A percentile compares a stretch with the other conserved stretches of the same genome.
These are phyloP conservation scores for Craspedostauros australis DNA, from an alignment of 108 stramenopile genomes.

Conservation along the genomic window DNA sequence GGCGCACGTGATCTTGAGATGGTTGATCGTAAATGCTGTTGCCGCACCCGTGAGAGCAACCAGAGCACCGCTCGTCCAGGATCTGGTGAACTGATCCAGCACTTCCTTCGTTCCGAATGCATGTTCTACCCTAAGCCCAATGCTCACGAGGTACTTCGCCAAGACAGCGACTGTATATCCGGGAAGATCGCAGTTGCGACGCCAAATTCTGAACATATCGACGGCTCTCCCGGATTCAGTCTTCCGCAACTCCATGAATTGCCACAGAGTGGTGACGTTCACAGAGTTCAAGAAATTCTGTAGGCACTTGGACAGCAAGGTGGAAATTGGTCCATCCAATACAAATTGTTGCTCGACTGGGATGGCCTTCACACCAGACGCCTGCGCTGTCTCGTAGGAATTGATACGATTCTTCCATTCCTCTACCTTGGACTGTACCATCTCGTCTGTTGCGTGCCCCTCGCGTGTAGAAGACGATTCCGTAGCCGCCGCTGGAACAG, in stretches of 20 bases:
- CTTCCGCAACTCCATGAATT: constrained; percentile 23
- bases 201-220: constrained; percentile 29
- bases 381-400: too few species aligned
- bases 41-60: constrained; percentile 32
- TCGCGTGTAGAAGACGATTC: too few species aligned
- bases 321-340: constrained; percentile 30
- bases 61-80: constrained; percentile 28
- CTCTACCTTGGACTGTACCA: too few species aligned
- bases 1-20: constrained; percentile 10
- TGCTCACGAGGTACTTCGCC: constrained; percentile 29
- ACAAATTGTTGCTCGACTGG: constrained; percentile 17
- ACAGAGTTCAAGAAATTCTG: constrained; percentile 29
- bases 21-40: constrained; percentile 30
- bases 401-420: too few species aligned
- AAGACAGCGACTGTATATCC: constrained; percentile 7
- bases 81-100: constrained; percentile 3
- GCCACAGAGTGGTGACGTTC: constrained; percentile 9
- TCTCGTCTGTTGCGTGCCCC: too few species aligned
- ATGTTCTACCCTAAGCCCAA: constrained; percentile 30
- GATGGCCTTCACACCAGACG: too few species aligned
- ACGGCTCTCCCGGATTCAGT: constrained; percentile 36
- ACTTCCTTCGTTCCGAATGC: constrained; percentile 14
- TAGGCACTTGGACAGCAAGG: constrained; percentile 18
- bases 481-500: too few species aligned
- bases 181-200: constrained; percentile 23